phyloP scores from a whole-genome alignment of 1,139 yeast genomes.

The Diutina rugosa region DNA sequence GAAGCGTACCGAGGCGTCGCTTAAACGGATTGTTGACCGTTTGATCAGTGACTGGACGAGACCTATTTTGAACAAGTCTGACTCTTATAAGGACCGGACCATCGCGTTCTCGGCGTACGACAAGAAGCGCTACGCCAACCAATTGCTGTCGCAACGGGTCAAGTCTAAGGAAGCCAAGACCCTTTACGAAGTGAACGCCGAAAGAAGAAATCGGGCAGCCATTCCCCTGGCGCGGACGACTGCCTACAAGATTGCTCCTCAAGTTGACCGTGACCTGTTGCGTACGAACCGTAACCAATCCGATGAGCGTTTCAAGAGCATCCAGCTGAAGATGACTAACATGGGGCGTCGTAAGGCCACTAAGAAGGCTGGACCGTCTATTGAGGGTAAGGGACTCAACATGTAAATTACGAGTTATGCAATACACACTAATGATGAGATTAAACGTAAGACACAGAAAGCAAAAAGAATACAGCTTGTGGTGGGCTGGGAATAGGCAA shows the following conservation, averaged over 20 bases:
- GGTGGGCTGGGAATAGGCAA: background rate
- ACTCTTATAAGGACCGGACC: slow-evolving; percentile 81
- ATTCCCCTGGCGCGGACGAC: slow-evolving; percentile 84
- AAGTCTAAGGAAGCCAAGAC: slow-evolving; percentile 35
- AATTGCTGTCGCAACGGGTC: slow-evolving; percentile 21
- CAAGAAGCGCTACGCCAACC: slow-evolving; percentile 38
- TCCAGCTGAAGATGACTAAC: slow-evolving; percentile 43
- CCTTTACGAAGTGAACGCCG: slow-evolving; percentile 84
- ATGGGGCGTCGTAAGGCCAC: slow-evolving; percentile 26
- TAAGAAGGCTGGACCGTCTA: slow-evolving; percentile 62
- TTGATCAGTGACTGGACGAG: slow-evolving; percentile 96
- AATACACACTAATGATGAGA: background rate
- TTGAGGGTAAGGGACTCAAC: slow-evolving; percentile 61
- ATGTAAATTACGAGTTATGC: slow-evolving; percentile 12
- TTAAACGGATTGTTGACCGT: slow-evolving; percentile 82
- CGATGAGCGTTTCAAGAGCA: slow-evolving; percentile 70
- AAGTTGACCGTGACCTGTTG: slow-evolving; percentile 38
- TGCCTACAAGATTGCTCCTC: slow-evolving; percentile 87
- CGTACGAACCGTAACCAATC: slow-evolving; percentile 24
- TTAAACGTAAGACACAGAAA: background rate
- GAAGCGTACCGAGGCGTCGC: slow-evolving; percentile 73
- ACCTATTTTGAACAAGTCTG: slow-evolving; percentile 92
- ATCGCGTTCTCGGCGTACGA: slow-evolving; percentile 64
- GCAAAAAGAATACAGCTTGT: too few relatives aligned
- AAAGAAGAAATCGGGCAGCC: slow-evolving; percentile 85